Evolutionary conservation across 371 early-diverging fungal species (phyloP).

Genomic region (Apophysomyces elegans): DNA sequence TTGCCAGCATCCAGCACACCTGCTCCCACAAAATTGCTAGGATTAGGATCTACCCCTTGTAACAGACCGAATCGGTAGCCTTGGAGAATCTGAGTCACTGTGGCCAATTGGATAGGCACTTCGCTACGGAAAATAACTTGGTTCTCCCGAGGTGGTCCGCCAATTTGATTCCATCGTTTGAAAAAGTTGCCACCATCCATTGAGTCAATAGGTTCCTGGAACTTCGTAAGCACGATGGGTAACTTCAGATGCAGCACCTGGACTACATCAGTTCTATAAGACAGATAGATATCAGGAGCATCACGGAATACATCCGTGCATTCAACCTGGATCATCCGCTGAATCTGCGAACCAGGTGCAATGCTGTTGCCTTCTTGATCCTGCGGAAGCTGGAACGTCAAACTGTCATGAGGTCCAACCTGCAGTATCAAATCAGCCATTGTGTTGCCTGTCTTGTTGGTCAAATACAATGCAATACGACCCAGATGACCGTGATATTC

Average conservation of each 20-base stretch:
- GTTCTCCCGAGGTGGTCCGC: slow-evolving; percentile 80
- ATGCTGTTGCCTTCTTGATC: slow-evolving; percentile 1
- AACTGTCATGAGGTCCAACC: slow-evolving; percentile 24
- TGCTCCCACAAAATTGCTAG: slow-evolving; percentile 87
- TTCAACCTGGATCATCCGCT: slow-evolving; percentile 76
- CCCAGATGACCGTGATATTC: slow-evolving; percentile 89
- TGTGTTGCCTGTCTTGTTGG: slow-evolving; percentile 74
- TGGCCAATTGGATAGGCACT: slow-evolving; percentile 56
- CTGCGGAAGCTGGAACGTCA: slow-evolving; percentile 8
- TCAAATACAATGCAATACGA: slow-evolving; percentile 84
- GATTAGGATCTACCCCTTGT: slow-evolving; percentile 86
- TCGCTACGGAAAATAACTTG: slow-evolving; percentile 73
- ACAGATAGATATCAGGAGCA: slow-evolving; percentile 67
- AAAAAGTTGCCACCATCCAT: slow-evolving; percentile 88
- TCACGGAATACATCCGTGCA: slow-evolving; percentile 63
- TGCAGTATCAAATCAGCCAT: slow-evolving; percentile 27
- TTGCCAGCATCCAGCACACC: slow-evolving; percentile 80
- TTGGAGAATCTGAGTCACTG: slow-evolving; percentile 53
- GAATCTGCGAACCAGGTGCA: slow-evolving; percentile 68
- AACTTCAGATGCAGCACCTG: slow-evolving; percentile 64
- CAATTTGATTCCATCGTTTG: slow-evolving; percentile 94
- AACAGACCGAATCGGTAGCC: slow-evolving; percentile 77
- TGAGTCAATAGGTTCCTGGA: slow-evolving; percentile 80
- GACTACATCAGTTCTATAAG: slow-evolving; percentile 62
- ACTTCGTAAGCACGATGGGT: slow-evolving; percentile 84